These are phyloP conservation scores for Macrophomina phaseolina DNA, from an alignment of 2,329 filamentous ascomycete species.

Conservation along the genomic window DNA sequence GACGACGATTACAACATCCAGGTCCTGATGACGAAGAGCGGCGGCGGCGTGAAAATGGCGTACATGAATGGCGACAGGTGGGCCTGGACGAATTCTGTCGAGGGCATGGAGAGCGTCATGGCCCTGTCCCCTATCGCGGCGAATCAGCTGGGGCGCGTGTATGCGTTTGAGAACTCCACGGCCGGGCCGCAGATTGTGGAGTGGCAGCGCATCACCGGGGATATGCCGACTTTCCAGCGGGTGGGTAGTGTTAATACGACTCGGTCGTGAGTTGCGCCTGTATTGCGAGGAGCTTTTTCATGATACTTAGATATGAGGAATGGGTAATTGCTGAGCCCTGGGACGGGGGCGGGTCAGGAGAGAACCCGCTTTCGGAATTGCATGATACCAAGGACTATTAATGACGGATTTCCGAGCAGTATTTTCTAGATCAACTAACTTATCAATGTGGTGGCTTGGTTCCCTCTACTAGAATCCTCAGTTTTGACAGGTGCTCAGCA, in stretches of 20 bases:
- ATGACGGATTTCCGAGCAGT: too few relatives aligned
- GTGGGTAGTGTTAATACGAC: constrained; percentile 2
- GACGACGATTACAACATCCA: constrained; percentile 19
- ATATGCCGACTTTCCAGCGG: not conserved
- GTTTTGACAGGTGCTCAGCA: too few relatives aligned
- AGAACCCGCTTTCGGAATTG: too few relatives aligned
- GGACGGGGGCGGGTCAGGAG: too few relatives aligned
- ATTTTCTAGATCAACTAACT: too few relatives aligned
- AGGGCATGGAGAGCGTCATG: constrained; percentile 3
- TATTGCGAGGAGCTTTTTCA: too few relatives aligned
- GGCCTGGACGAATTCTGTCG: not conserved
- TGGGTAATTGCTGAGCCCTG: too few relatives aligned
- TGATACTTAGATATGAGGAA: too few relatives aligned
- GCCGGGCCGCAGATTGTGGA: not conserved
- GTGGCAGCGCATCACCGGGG: not conserved
- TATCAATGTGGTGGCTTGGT: too few relatives aligned
- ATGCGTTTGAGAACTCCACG: not conserved
- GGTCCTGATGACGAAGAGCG: constrained; percentile 8
- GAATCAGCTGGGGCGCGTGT: constrained; percentile 19
- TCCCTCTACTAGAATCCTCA: too few relatives aligned
- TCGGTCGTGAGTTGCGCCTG: too few relatives aligned
- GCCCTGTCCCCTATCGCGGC: constrained; percentile 7
- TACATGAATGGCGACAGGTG: constrained; percentile 18
- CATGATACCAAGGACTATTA: too few relatives aligned
- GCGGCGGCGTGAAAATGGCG: constrained; percentile 18